Evolutionary conservation across 2,329 filamentous ascomycete species (phyloP), one percentile per base, ranked within the genome.

Genomic region (Hypoxylon sp.): DNA sequence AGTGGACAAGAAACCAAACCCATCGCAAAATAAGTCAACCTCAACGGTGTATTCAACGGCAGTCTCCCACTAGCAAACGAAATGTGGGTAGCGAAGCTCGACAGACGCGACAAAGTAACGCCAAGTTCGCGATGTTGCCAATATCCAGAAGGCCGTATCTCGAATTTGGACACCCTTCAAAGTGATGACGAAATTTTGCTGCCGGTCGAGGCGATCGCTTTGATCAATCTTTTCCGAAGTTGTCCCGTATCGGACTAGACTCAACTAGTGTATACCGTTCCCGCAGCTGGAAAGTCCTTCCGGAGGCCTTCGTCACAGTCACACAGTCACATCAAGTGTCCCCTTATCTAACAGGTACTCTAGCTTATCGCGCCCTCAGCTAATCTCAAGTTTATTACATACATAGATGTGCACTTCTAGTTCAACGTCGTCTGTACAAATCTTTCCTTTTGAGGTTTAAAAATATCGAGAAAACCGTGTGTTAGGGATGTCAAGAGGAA

Each of bases 401-500:
- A 18, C 6, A 18, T 11, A n/a, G 4, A 40, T 20, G 12, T 16
- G n/a, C n/a, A 14, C 36, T n/a, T 38, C 11, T 38, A 38, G 8
- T 6, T 8, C 11, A 20, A 40, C 16, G 20, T 20, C 11, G 36
- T 20, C 20, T 40, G 16, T 40, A 18, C 36, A 40, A 18, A 11
- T 40, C 36, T 8, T 14, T 20, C 16, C 11, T 36, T 40, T 40
- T 20, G n/a, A 12, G 16, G 20, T 40, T 40, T 11, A 40, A 11
- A 40, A 40, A 18, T 20, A 18, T 40, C 3, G 9, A 20, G 16
- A 40, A n/a, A 20, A 16, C 16, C 16, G 16, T 9, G 16, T 40
- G 36, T 48, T 53, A 53, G 36, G 48, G 38, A 60, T 46, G 56
- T 40, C 28, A 46, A 22, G 40, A 33, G 16, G 26, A 49, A 57